phyloP scores from a whole-genome alignment of 371 early-diverging fungal genomes.

The Apophysomyces variabilis region DNA sequence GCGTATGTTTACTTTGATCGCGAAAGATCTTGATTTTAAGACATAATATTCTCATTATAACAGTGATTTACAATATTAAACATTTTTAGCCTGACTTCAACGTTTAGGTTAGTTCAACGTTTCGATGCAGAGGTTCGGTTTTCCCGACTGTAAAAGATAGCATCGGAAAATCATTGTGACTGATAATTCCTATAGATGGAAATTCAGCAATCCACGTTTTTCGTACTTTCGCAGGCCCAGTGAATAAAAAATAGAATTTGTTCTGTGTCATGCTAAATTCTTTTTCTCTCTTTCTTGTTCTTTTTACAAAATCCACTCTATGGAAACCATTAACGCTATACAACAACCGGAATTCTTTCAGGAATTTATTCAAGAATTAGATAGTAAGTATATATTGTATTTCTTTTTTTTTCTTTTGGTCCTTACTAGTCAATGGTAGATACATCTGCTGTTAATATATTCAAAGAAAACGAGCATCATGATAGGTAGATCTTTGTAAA shows the following conservation, averaged over 20 bases:
- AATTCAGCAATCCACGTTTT: no score
- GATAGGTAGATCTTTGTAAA: not conserved
- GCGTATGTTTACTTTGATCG: no score
- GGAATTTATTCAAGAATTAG: constrained; percentile 3
- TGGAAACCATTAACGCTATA: not conserved
- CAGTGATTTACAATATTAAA: no score
- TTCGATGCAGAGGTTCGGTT: no score
- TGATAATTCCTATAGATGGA: no score
- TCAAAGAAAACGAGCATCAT: not conserved
- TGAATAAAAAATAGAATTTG: constrained; percentile 1
- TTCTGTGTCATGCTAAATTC: constrained; percentile 9
- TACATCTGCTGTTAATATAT: not conserved
- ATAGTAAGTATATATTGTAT: not conserved
- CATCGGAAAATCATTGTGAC: no score
- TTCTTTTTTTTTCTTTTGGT: not conserved
- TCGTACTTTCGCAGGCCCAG: no score
- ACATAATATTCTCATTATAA: no score
- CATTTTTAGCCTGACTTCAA: no score
- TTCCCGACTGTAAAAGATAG: no score
- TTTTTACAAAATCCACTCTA: not conserved
- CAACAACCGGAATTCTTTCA: not conserved
- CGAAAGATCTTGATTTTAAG: no score
- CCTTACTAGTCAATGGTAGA: not conserved
- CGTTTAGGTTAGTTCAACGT: no score
- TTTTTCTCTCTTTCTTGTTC: not conserved